Percentiles rank a stretch among this genome's conserved stretches.
Evolutionary conservation across 345 rosid genomes (phyloP).

Genomic region (Eucalyptus pauciflora): DNA sequence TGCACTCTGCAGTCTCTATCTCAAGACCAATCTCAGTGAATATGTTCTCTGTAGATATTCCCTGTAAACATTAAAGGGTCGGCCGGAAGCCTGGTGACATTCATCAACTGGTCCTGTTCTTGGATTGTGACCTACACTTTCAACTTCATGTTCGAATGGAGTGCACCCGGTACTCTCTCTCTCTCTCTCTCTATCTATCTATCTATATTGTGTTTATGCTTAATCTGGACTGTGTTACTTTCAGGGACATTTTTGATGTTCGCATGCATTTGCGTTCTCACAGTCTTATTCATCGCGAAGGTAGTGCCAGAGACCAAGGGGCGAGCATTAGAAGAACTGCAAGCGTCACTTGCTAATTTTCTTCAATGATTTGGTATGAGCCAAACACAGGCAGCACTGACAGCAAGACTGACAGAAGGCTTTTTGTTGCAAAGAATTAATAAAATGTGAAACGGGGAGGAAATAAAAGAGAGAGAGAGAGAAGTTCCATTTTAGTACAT

Average conservation of each 20-base stretch:
- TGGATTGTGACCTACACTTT: conserved; percentile 36
- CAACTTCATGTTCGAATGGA: conserved; percentile 47
- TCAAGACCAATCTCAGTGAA: not conserved
- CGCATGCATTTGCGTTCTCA: conserved; percentile 4
- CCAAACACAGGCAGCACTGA: not conserved
- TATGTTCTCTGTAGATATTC: conserved; percentile 20
- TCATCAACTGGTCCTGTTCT: conserved; percentile 28
- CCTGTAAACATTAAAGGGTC: conserved; percentile 38
- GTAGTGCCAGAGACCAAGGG: conserved; percentile 66
- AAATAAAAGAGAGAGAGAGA: not conserved
- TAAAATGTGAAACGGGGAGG: not conserved
- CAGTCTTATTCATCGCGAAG: conserved; percentile 23
- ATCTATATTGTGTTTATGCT: not conserved
- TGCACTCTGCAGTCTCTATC: not conserved
- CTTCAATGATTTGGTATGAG: not conserved
- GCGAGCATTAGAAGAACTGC: conserved; percentile 46
- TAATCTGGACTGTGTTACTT: not conserved
- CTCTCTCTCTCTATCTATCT: not conserved
- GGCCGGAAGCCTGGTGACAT: conserved; percentile 44
- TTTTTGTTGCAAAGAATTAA: not conserved
- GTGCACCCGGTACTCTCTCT: conserved; percentile 16
- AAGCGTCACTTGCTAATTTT: not conserved
- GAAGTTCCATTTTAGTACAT: not conserved
- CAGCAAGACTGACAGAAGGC: not conserved
- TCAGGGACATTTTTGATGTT: conserved; percentile 53